Conservation (phyloP, 2,329 filamentous ascomycete species). For the Chaetomium olivaceum region DNA sequence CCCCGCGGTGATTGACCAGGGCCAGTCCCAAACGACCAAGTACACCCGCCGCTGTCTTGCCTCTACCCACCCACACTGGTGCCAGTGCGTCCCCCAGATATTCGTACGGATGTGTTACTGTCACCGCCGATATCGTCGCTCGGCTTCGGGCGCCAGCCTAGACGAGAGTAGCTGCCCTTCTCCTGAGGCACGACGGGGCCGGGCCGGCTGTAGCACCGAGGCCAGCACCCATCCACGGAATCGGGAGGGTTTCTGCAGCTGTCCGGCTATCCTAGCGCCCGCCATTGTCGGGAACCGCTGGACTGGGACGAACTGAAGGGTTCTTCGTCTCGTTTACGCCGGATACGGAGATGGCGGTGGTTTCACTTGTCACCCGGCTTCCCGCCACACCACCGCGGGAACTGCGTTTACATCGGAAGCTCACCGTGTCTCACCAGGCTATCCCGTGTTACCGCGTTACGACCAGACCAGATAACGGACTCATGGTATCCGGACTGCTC, state of each 20-base stretch:
- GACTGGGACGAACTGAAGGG: too few relatives aligned
- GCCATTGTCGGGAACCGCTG: neutral
- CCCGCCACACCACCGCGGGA: neutral
- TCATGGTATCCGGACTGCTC: neutral
- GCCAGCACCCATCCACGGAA: neutral
- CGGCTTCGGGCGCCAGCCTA: neutral
- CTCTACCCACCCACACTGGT: neutral
- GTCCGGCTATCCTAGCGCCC: neutral
- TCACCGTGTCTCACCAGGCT: neutral
- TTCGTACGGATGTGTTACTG: neutral
- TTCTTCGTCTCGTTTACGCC: neutral
- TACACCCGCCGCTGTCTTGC: neutral
- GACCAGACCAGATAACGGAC: too few relatives aligned
- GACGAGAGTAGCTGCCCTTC: neutral
- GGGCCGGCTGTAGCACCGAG: conserved; percentile 11
- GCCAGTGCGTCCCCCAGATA: neutral
- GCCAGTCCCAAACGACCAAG: neutral
- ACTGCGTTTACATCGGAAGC: neutral
- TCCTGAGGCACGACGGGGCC: neutral
- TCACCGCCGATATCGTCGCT: conserved; percentile 5
- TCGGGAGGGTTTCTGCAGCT: conserved; percentile 2
- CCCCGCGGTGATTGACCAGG: neutral
- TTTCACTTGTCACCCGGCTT: neutral
- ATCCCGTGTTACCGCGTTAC: neutral
- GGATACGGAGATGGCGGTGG: neutral